Evolutionary conservation across 2,329 filamentous ascomycete species (phyloP), one percentile per base, ranked within the genome.

Genomic region (Aspergillus puulaauensis): DNA sequence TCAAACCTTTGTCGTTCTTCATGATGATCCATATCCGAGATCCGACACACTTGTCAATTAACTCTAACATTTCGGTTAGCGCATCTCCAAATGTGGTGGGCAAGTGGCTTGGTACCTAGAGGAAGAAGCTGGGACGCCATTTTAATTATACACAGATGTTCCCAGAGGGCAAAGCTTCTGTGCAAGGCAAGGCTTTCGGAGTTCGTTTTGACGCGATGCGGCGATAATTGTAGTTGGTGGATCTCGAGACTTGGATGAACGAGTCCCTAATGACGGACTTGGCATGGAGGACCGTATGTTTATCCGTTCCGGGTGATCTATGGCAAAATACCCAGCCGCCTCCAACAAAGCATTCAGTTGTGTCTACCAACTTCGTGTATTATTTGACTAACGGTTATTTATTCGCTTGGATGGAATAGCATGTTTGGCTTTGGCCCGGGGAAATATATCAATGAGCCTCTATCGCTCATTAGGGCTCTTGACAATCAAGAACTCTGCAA

Each of bases 1-100:
- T 60, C 74, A 37, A 78, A 96, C 95, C 95, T 82, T 97, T 98
- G 74, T 98, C 95, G 65, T 93, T 91, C 79, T 99, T 99, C 95
- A 99, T 99, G 69, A 99, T 87, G 63, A 99, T 93, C 93, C 93
- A 97, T 76, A 99, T 98, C 69, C 89, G 90, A 54, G 93, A 98
- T 61, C 95, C 95, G 65, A 99, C 93, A 74, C 95, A 99, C 79
- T 97, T 97, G 82, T 99, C 95, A 76, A 99, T 98, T 73, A 99
- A 86, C 79, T 99, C 95, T 96, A 71, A 63, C 54, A 37, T 54
- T 40, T 3, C 57, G 46, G 61, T 73, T 64, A 72, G 67, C 55
- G 53, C 33, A 24, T 24, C 21, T n/a, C 21, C 39, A 52, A 50
- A 43, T 41, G 50, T 50, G 57, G 58, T 31, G 43, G 24, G 60